Evolutionary conservation across 352 stramenopile genomes (phyloP), one percentile per base, ranked within the genome.

Genomic region (Globisporangium nagaii): DNA sequence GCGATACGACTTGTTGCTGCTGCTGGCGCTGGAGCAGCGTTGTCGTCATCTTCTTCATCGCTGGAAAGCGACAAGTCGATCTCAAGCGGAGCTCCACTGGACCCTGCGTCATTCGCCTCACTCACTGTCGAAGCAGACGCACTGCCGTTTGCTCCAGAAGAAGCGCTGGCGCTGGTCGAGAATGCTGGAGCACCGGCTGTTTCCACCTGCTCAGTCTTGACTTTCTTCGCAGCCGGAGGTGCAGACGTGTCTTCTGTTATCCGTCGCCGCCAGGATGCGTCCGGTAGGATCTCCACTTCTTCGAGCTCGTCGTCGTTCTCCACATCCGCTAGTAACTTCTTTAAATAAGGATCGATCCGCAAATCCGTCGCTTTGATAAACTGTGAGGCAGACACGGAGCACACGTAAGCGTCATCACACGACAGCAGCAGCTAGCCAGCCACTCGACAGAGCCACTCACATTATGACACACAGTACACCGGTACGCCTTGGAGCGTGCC

Each of bases 331-430:
- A 97, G 85, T 51, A 98, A 66, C 52, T 86, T 82, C 62, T 93
- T 97, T 62, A 95, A 75, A 75, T 96, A 88, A 37, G 82, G 82
- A 79, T 95, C 85, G 56, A 93, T 87, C 52, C 80, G 79, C 52
- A 98, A 72, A 66, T 97, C 91, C 22, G 80, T 55, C 35, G 82
- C 71, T 62, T 84, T 87, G 45, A 98, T 79, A 88, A 96, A 97
- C 69, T 93, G 46, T 17, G 4, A 35, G 20, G 50, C 9, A 57
- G 8, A 24, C 15, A 36, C n/a, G 37, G 24, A 42, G 1, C 50
- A 60, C 20, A 61, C 20, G 30, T 50, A 19, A 37, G 8, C 2
- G 28, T 40, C 15, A 20, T 48, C 36, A 42, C 35, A 35, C 20
- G 19, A 35, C 24, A 19, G 19, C 41, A 61, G 3, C 25, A 37